Evolutionary conservation across 352 stramenopile species (phyloP), one percentile per base, ranked within the genome.

Genomic region (Phytophthora agathidicida): DNA sequence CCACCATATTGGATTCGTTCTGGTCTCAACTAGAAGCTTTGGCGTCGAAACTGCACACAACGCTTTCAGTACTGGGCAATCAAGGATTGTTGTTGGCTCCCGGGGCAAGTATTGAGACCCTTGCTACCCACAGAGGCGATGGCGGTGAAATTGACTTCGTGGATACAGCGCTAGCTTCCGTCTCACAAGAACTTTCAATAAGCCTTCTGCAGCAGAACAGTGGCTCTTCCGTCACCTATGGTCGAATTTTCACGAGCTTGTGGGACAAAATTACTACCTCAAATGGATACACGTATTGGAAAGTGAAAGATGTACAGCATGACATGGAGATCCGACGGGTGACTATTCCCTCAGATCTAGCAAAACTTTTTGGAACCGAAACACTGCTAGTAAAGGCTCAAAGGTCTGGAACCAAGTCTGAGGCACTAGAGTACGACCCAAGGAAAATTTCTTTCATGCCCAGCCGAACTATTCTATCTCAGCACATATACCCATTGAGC

Each of bases 401-500:
- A 6, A 69, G 58, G 14, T 5, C 41, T 48, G 35, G 5, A 16
- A n/a, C 6, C 2, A 65, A 69, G 43, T 17, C 28, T 44, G 43
- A 20, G 31, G 16, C 35, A 14, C 1, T 60, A 6, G 43, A 68
- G n/a, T 80, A 70, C 33, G 56, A 77, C 10, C 16, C 59, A 28
- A 41, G 23, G 8, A 73, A 44, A 30, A 53, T 85, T 24, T 68
- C 62, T 0, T 87, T 89, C 19, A 9, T 42, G 5, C 74, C 66
- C 32, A 86, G 66, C 36, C 57, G 75, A 32, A 86, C 63, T 23
- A 60, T 88, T 54, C 47, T 89, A 9, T 89, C 79, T 14, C 79
- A 88, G 35, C 79, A 89, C 39, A 74, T 88, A 4, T 80, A 73
- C 42, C 73, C 79, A 30, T 11, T 65, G n/a, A 60, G 27, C 22